Base-by-base conservation (phyloP, 495 filamentous ascomycete species). In the Aspergillus nidulans region DNA sequence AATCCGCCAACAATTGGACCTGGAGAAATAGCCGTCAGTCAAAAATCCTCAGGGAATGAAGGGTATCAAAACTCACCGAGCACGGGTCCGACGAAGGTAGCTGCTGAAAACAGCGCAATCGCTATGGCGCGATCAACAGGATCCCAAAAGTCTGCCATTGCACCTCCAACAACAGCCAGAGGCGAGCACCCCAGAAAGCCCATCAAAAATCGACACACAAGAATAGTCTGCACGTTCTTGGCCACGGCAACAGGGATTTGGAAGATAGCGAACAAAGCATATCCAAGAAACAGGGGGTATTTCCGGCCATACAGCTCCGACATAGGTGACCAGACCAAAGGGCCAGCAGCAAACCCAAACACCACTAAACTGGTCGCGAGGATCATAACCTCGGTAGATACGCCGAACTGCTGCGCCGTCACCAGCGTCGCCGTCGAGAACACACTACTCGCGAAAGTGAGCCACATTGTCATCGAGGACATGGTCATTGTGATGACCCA, bases 401-500 rank as follows among this genome's bases (percentile, higher is more conserved):
- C 79, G 32, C 69, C 44, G 59, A 78, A 87, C 49, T 79, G 58
- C 47, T 71, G 62, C 1, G 80, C 60, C 0, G 81, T 75, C 18
- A 77, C 74, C 10, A 53, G 9, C 0, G 77, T 77, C 1, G 82
- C 82, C 6, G 79, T 75, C 20, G 77, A 79, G 70, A 86, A 86
- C 46, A 87, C 77, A 64, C 73, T 79, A 50, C 72, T 79, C 1
- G 79, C 68, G 43, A 86, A 86, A 10, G 83, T 83, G 44, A 85
- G 73, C 67, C 75, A 78, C 62, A 85, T 74, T 4, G 81, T 85
- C 71, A 86, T 74, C 1, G 64, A 61, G 10, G 76, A 76, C 52
- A 86, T 69, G 25, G 86, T 73, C 61, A 82, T 77, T 0, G 91
- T 85, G 44, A 88, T 77, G 0, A 83, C 54, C 85, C 87, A 91